A percentile compares a stretch with the other conserved stretches of the same genome.
Conservation (phyloP, 495 filamentous ascomycete species). For the Neurospora sp. region DNA sequence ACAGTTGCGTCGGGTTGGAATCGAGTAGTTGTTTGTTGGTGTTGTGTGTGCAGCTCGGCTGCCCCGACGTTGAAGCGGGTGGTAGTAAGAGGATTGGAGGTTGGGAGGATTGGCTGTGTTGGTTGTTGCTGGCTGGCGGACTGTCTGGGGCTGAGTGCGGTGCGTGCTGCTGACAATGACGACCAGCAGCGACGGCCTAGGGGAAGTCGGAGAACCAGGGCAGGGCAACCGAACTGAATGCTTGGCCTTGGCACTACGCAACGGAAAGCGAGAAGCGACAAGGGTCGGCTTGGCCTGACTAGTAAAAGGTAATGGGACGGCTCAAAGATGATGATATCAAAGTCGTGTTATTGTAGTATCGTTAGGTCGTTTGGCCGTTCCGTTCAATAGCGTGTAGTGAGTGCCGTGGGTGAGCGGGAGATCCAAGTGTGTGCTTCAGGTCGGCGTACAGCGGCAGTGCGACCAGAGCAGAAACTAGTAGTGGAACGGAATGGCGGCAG, state of each 20-base stretch:
- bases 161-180: not conserved
- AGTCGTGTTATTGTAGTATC: not conserved
- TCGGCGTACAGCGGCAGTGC: not conserved
- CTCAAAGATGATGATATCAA: not conserved
- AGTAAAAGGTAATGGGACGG: not conserved
- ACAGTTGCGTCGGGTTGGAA: not conserved
- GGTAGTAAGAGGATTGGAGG: not conserved
- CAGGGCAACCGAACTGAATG: not conserved
- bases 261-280: not conserved
- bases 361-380: not conserved
- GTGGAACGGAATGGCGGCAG: not conserved
- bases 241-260: not conserved
- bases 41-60: not conserved
- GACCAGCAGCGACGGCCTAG: not conserved
- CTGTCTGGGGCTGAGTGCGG: not conserved
- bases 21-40: not conserved
- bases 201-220: not conserved
- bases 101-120: not conserved
- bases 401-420: not conserved
- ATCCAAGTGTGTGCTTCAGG: not conserved
- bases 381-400: not conserved
- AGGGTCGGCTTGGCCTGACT: not conserved
- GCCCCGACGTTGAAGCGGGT: not conserved
- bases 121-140: not conserved
- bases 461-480: not conserved